Evolutionary conservation across 495 filamentous ascomycete genomes (phyloP), one percentile per base, ranked within the genome.

Genomic region (Aspergillus sclerotiicarbonarius): DNA sequence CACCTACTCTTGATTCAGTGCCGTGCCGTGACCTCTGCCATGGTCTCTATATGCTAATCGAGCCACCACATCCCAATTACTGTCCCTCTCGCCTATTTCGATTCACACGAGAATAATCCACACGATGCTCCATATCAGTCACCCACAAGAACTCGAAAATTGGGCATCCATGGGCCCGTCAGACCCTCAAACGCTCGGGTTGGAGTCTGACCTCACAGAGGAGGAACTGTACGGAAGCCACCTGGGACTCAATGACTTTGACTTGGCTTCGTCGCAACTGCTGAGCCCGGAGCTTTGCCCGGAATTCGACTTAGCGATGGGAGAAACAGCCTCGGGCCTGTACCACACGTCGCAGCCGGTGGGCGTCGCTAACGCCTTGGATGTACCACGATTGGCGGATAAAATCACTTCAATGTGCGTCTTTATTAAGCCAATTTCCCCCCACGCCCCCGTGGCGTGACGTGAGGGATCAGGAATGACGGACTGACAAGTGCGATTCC

Each of bases 351-450:
- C 33, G 10, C 54, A 56, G 9, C 33, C 51, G 19, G 16, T 25
- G 20, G 47, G 29, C 5, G n/a, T 50, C 21, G 25, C 47, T 31
- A 25, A 32, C 4, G 31, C 47, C 4, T 16, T 25, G 20, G 9
- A 15, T 31, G n/a, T 19, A 8, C 16, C 44, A 25, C 33, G 44
- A 45, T 45, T 50, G n/a, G 13, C 54, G 54, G 54, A 57, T 31
- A 57, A 57, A 53, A 30, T 54, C 33, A 31, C 48, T 44, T 53
- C 60, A 32, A 54, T 56, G 60, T 62, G 55, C 35, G 60, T 30
- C 13, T 20, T 20, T 13, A 12, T 20, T 1, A 8, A 12, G 18
- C 21, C 46, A 2, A 49, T 15, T 15, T 31, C n/a, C 12, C 18
- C 25, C 15, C 44, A n/a, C 18, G 44, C 44, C 20, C 20, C 20